Evolutionary conservation across 225 moss, liverwort and hornwort genomes (phyloP).

Genomic region (Antitrichia curtipendula): DNA sequence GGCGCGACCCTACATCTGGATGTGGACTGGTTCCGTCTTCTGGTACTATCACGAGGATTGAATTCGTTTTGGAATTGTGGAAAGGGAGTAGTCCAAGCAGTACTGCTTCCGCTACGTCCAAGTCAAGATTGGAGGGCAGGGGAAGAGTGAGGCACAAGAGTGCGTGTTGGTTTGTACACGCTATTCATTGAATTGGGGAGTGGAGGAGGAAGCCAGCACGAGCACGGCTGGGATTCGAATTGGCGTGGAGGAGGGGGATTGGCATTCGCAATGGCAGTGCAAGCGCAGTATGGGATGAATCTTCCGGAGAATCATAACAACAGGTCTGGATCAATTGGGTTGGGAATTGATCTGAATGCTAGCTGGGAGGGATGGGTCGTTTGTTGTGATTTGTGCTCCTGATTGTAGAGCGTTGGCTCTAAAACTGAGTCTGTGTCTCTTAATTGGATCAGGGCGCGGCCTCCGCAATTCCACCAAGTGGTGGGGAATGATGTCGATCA

Average conservation of each 20-base stretch:
- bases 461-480: slow-evolving; percentile 6
- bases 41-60: background rate
- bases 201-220: background rate
- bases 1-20: background rate
- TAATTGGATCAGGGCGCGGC: slow-evolving; percentile 47
- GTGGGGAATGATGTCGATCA: slow-evolving; percentile 37
- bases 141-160: background rate
- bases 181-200: background rate
- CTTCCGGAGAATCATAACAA: slow-evolving; percentile 29
- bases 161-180: background rate
- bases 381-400: background rate
- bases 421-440: background rate
- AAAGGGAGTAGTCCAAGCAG: background rate
- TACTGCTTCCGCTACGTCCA: background rate
- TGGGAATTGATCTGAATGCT: background rate
- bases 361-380: background rate
- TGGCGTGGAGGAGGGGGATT: background rate
- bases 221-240: background rate
- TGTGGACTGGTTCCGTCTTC: background rate
- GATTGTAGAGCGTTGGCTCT: background rate
- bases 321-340: slow-evolving; percentile 27
- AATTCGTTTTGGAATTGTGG: background rate
- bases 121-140: background rate
- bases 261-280: slow-evolving; percentile 52
- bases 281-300: slow-evolving; percentile 46